Base-by-base conservation (phyloP, 1,284 basidiomycete species). In the Anthracocystis panici-leucophaei region DNA sequence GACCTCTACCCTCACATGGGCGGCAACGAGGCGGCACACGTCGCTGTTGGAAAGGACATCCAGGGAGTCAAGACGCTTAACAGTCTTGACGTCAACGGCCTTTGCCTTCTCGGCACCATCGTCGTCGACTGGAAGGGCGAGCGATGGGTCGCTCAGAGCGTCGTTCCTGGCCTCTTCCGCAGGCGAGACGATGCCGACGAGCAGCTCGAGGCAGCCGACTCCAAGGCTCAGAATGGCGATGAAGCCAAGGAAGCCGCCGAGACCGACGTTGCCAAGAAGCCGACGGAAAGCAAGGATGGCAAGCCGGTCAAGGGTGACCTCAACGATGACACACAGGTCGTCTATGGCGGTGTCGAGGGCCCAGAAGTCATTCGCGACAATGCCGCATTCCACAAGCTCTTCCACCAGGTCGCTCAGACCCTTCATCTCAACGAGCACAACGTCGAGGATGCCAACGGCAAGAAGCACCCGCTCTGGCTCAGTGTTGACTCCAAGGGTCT, bases 201-300 rank as follows among this genome's bases (percentile, higher is more conserved):
- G 7, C 48, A 48, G 45, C 55, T 54, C 20, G 77, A 77, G 27
- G 76, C 64, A 10, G 77, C 66, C 42, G 75, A 78, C 5, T 16
- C 35, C 12, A 16, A 14, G 14, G 35, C 35, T 38, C 8, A 33
- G 9, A 33, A 33, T 8, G 31, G 31, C 11, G 29, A 29, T 18
- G 75, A 64, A 25, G 64, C 63, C 9, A 71, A 62, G 12, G 63
- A 65, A 9, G 29, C 33, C 23, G 46, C 11, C 6, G 63, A 74
- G 41, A 60, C 71, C 52, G 62, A 56, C 5, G 35, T 56, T 33
- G 54, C 48, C 53, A 68, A 70, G 38, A 75, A 72, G 63, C 73
- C 72, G 14, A 20, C 91, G 92, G 87, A 89, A 91, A 80, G 91
- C 92, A 91, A 91, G 88, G 91, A 92, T 74, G 91, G 91, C 62